A percentile compares a stretch with the other conserved stretches of the same genome.
Conservation (phyloP, 2,329 filamentous ascomycete genomes). For the Fusarium oxysporum region DNA sequence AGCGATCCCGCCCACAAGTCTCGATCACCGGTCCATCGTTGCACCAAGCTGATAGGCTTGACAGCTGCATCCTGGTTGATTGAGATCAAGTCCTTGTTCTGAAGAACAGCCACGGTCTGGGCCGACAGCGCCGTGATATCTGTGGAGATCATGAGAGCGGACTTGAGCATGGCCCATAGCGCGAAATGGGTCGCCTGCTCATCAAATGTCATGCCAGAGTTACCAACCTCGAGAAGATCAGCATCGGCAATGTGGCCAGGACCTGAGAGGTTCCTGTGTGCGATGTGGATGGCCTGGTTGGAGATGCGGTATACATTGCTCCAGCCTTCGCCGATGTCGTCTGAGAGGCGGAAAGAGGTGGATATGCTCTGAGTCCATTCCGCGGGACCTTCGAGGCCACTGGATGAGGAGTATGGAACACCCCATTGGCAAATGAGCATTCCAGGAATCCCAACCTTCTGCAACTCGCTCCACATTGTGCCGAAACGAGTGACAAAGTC, state of each 20-base stretch:
- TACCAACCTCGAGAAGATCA: conserved; percentile 2
- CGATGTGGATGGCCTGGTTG: neutral
- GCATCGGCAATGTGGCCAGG: conserved; percentile 1
- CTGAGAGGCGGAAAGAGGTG: neutral
- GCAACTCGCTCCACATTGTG: neutral
- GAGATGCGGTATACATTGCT: neutral
- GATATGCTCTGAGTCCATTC: neutral
- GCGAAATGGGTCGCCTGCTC: conserved; percentile 1
- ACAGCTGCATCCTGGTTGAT: neutral
- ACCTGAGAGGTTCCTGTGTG: neutral
- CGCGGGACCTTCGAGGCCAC: neutral
- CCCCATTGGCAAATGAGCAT: neutral
- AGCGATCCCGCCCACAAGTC: conserved; percentile 3
- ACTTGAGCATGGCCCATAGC: neutral
- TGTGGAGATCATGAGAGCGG: neutral
- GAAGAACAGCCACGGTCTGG: neutral
- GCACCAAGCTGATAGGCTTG: neutral
- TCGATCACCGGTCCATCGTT: neutral
- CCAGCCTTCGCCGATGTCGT: neutral
- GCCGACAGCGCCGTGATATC: neutral
- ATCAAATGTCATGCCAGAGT: neutral
- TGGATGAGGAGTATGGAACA: neutral
- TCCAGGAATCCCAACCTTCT: neutral
- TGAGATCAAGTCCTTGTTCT: neutral
- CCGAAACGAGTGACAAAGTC: neutral